phyloP scores from a whole-genome alignment of 2,329 filamentous ascomycete species.

The Tolypocladium tropicale region DNA sequence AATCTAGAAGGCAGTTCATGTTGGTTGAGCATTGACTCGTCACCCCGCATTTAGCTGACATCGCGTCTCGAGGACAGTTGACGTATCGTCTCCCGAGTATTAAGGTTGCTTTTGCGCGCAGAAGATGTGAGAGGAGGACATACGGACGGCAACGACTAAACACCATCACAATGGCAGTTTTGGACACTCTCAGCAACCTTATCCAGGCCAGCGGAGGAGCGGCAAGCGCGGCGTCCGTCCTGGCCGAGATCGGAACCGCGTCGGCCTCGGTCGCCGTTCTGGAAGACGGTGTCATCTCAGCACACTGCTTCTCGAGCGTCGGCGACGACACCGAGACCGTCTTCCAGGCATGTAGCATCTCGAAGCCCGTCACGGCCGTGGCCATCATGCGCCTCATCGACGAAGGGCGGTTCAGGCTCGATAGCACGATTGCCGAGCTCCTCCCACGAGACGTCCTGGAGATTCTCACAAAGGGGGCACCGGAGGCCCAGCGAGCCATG shows the following conservation, averaged over 20 bases:
- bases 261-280: conserved; percentile 7
- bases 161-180: not conserved
- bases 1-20: not conserved
- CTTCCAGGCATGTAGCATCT: conserved; percentile 11
- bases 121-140: too few relatives aligned
- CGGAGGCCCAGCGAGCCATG: not conserved
- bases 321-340: conserved; percentile 5
- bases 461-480: not conserved
- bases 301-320: conserved; percentile 7
- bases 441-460: not conserved
- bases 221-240: not conserved
- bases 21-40: not conserved
- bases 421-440: not conserved
- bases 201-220: not conserved
- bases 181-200: not conserved
- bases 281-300: conserved; percentile 6
- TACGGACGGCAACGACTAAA: too few relatives aligned
- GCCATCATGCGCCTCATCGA: not conserved
- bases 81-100: too few relatives aligned
- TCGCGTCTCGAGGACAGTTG: too few relatives aligned
- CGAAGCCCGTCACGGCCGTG: conserved; percentile 5
- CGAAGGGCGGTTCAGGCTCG: not conserved
- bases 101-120: too few relatives aligned
- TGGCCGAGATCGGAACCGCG: conserved; percentile 5
- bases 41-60: too few relatives aligned